phyloP scores from a whole-genome alignment of 225 moss, liverwort and hornwort genomes.

The Polytrichum formosum region DNA sequence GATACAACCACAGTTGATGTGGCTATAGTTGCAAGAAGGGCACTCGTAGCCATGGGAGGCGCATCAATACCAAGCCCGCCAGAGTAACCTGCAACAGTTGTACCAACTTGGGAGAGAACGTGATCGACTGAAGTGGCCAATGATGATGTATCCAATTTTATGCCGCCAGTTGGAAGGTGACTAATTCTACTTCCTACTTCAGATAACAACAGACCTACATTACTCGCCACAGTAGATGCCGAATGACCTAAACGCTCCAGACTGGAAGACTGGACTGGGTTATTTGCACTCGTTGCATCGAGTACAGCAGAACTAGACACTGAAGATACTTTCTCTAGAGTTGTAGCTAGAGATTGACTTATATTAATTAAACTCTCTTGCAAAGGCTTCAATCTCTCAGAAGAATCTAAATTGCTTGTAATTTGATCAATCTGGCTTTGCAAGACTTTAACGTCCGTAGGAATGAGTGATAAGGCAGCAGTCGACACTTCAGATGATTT shows the following conservation, averaged over 20 bases:
- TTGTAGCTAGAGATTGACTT: constrained; percentile 16
- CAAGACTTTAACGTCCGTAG: constrained; percentile 23
- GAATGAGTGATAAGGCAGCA: constrained; percentile 20
- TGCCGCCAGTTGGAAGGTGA: constrained; percentile 35
- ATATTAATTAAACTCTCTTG: constrained; percentile 20
- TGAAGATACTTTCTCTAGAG: constrained; percentile 22
- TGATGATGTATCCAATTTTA: constrained; percentile 44
- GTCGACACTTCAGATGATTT: constrained; percentile 21
- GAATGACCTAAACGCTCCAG: constrained; percentile 40
- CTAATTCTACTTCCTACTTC: constrained; percentile 42
- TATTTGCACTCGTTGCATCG: constrained; percentile 13
- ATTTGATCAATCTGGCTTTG: constrained; percentile 27
- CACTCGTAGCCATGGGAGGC: constrained; percentile 36
- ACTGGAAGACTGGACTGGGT: constrained; percentile 20
- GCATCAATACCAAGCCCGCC: constrained; percentile 31
- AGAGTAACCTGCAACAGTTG: constrained; percentile 42
- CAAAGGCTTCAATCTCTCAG: constrained; percentile 18
- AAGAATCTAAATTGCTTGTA: constrained; percentile 16
- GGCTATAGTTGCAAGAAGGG: constrained; percentile 48
- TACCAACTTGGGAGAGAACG: constrained; percentile 32
- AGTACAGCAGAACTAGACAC: constrained; percentile 17
- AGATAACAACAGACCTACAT: constrained; percentile 37
- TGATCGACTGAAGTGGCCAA: constrained; percentile 44
- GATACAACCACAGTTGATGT: constrained; percentile 48
- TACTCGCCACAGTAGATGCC: constrained; percentile 37